A percentile compares a stretch with the other conserved stretches of the same genome.
phyloP scores from a whole-genome alignment of 2,329 filamentous ascomycete genomes.

The Rhinocladiella similis region DNA sequence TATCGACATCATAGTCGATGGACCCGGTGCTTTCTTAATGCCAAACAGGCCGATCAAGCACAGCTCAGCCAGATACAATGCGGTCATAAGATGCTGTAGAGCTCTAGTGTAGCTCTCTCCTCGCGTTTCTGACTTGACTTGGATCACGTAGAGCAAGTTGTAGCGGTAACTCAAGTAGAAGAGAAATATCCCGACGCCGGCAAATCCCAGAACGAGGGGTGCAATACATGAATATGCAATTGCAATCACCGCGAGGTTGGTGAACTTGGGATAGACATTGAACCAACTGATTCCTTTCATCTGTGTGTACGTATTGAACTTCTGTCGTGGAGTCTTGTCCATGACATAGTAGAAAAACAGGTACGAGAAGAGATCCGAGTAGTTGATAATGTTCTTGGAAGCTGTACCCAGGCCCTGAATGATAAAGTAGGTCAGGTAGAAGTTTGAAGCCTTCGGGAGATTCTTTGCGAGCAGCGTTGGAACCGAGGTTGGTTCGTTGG shows the following conservation, averaged over 20 bases:
- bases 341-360: slow-evolving; percentile 26
- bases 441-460: slow-evolving; percentile 84
- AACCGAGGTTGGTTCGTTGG: slow-evolving; percentile 62
- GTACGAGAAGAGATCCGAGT: slow-evolving; percentile 55
- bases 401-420: slow-evolving; percentile 72
- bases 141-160: slow-evolving; percentile 84
- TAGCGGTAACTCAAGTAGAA: slow-evolving; percentile 89
- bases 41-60: slow-evolving; percentile 84
- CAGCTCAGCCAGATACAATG: slow-evolving; percentile 79
- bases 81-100: slow-evolving; percentile 78
- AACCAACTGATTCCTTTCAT: slow-evolving; percentile 79
- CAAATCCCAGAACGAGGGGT: slow-evolving; percentile 80
- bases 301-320: slow-evolving; percentile 74
- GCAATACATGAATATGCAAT: slow-evolving; percentile 87
- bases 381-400: slow-evolving; percentile 47
- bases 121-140: slow-evolving; percentile 79
- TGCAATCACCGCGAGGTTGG: slow-evolving; percentile 81
- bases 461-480: slow-evolving; percentile 70
- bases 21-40: slow-evolving; percentile 48
- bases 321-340: slow-evolving; percentile 66
- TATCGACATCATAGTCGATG: slow-evolving; percentile 70
- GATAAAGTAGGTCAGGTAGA: slow-evolving; percentile 93
- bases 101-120: slow-evolving; percentile 85
- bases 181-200: slow-evolving; percentile 71
- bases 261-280: slow-evolving; percentile 76